These are phyloP conservation scores for Byssoonygena ceratinophila DNA, from an alignment of 2,329 filamentous ascomycete species.

Conservation along the genomic window DNA sequence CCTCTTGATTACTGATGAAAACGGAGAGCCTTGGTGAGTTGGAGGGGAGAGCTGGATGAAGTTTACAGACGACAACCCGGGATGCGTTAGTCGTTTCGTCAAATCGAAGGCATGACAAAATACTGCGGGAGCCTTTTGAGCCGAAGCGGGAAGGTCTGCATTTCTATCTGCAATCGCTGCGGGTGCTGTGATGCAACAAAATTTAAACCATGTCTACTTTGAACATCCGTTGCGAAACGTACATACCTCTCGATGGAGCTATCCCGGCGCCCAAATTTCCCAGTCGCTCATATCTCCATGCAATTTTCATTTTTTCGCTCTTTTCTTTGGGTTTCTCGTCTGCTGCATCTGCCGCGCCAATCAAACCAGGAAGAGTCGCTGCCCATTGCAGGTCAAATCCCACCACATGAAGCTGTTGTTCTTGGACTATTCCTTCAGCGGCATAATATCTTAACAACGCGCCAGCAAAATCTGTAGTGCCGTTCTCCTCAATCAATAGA, in stretches of 20 bases:
- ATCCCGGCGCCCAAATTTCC: constrained; percentile 55
- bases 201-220: neutral
- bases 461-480: constrained; percentile 88
- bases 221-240: constrained; percentile 25
- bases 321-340: constrained; percentile 36
- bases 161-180: constrained; percentile 32
- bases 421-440: constrained; percentile 84
- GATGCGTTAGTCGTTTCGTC: constrained; percentile 52
- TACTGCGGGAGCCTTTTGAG: constrained; percentile 24
- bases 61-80: constrained; percentile 42
- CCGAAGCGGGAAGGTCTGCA: constrained; percentile 28
- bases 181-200: constrained; percentile 20
- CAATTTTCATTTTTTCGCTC: constrained; percentile 91
- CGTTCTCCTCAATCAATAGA: constrained; percentile 73
- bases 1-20: constrained; percentile 53
- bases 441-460: constrained; percentile 79
- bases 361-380: constrained; percentile 68
- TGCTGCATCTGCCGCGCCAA: constrained; percentile 39
- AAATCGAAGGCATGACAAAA: constrained; percentile 69
- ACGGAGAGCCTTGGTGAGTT: constrained; percentile 40
- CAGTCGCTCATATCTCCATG: constrained; percentile 87
- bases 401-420: constrained; percentile 76
- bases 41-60: constrained; percentile 41
- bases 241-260: constrained; percentile 51
- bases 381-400: constrained; percentile 72